A percentile compares a stretch with the other conserved stretches of the same genome.
phyloP scores from a whole-genome alignment of 352 stramenopile species.

The Phytopythium montanum region DNA sequence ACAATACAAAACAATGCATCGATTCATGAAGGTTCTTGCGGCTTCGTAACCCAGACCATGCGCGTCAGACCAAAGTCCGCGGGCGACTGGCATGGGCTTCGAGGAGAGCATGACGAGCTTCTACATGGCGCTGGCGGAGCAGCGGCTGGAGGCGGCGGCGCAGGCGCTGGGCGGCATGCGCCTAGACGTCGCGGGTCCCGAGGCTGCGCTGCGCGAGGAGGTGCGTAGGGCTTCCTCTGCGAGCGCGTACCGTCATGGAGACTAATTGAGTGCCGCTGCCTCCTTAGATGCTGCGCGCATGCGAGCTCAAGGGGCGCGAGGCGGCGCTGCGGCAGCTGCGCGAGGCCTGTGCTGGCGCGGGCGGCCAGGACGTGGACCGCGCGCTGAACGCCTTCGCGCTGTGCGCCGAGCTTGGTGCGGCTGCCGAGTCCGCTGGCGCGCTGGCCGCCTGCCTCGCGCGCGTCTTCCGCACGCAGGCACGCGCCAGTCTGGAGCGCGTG shows the following conservation, averaged over 20 bases:
- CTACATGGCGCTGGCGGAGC: conserved; percentile 77
- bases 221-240: too few species aligned
- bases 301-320: conserved; percentile 61
- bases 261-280: background rate
- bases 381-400: conserved; percentile 45
- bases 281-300: conserved; percentile 62
- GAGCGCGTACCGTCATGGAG: too few species aligned
- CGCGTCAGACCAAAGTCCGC: too few species aligned
- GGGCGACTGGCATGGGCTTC: conserved; percentile 54
- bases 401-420: conserved; percentile 42
- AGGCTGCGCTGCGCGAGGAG: conserved; percentile 57
- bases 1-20: too few species aligned
- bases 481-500: conserved; percentile 50
- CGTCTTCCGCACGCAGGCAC: conserved; percentile 56
- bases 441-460: conserved; percentile 44
- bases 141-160: conserved; percentile 61
- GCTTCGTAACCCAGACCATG: too few species aligned
- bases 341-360: conserved; percentile 27
- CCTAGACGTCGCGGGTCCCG: conserved; percentile 19
- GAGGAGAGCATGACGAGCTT: conserved; percentile 79
- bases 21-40: too few species aligned
- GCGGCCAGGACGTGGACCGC: conserved; percentile 43
- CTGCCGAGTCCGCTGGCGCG: conserved; percentile 15
- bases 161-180: conserved; percentile 62
- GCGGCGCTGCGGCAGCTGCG: conserved; percentile 41